A percentile compares a stretch with the other conserved stretches of the same genome.
Evolutionary conservation across 2,329 filamentous ascomycete species (phyloP).

Genomic region (Stromatinia cepivora): DNA sequence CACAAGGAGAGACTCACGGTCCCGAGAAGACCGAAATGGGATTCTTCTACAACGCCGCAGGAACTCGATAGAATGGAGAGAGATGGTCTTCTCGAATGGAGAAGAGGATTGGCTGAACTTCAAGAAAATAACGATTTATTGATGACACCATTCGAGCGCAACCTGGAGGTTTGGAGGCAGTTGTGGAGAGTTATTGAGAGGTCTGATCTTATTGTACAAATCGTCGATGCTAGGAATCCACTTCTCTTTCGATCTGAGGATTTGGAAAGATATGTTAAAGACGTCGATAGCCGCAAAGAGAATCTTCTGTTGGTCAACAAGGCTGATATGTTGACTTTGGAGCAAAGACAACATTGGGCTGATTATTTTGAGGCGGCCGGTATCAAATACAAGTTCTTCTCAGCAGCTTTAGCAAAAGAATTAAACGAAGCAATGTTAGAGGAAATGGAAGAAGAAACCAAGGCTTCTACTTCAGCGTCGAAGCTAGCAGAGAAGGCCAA

Average conservation of each 20-base stretch:
- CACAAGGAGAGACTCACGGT: conserved; percentile 82
- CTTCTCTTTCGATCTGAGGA: conserved; percentile 93
- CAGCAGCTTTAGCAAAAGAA: conserved; percentile 87
- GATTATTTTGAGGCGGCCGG: conserved; percentile 77
- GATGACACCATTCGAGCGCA: conserved; percentile 97
- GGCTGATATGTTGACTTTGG: conserved; percentile 95
- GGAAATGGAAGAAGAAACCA: conserved; percentile 31
- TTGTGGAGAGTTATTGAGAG: conserved; percentile 97
- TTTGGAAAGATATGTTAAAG: conserved; percentile 90
- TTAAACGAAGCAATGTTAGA: conserved; percentile 69
- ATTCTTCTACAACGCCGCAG: conserved; percentile 77
- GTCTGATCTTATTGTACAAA: conserved; percentile 93
- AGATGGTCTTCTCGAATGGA: conserved; percentile 81
- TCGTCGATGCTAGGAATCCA: conserved; percentile 95
- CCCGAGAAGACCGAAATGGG: conserved; percentile 86
- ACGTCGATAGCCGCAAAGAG: conserved; percentile 82
- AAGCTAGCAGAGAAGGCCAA: conserved; percentile 42
- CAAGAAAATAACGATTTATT: conserved; percentile 92
- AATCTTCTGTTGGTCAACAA: conserved; percentile 96
- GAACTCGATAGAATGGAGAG: conserved; percentile 79
- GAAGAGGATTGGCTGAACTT: conserved; percentile 84
- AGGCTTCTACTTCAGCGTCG: conserved; percentile 26
- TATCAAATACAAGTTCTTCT: conserved; percentile 96
- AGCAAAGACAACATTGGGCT: conserved; percentile 82
- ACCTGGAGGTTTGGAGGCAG: conserved; percentile 96